Base-by-base conservation (phyloP, 495 filamentous ascomycete species). In the Parmelia sp. region DNA sequence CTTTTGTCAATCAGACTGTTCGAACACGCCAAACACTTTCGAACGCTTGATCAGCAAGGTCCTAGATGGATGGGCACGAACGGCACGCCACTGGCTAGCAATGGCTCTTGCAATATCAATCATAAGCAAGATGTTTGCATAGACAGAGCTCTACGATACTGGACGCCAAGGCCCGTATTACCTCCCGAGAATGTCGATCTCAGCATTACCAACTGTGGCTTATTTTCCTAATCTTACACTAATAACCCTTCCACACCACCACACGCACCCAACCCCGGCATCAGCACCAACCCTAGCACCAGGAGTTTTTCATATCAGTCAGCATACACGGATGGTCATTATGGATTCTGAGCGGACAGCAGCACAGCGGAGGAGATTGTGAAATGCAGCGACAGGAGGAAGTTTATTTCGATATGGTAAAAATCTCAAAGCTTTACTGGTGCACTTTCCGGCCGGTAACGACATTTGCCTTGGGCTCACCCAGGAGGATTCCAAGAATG, bases 61-160 rank as follows among this genome's bases (percentile, higher is more conserved):
- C 39, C 25, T 55, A 44, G 58, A 35, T 56, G 33, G 19, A 58
- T 45, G 29, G 60, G 64, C 53, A 65, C 64, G 68, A 69, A 69
- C 57, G 68, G 68, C 68, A 66, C 65, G 68, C 68, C 64, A 61
- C 61, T 69, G 68, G 62, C 65, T 62, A 59, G 59, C 62, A 17
- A 62, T 60, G 57, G 44, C 25, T 53, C 44, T 57, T 56, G 49
- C 57, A 63, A 29, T 25, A 40, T 57, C 62, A 39, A 49, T 64
- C 27, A 58, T 33, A n/a, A 35, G 45, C 57, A 65, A 58, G 58
- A 37, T 36, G 40, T 58, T 27, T 37, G 47, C 59, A 57, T 58
- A 37, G 66, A 65, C 66, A 65, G 62, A 68, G 21, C 33, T 42
- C 25, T 37, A 33, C 65, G 35, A 45, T 55, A 53, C 27, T 44